phyloP scores from a whole-genome alignment of 164 flowering plant species.

The Sedum album region DNA sequence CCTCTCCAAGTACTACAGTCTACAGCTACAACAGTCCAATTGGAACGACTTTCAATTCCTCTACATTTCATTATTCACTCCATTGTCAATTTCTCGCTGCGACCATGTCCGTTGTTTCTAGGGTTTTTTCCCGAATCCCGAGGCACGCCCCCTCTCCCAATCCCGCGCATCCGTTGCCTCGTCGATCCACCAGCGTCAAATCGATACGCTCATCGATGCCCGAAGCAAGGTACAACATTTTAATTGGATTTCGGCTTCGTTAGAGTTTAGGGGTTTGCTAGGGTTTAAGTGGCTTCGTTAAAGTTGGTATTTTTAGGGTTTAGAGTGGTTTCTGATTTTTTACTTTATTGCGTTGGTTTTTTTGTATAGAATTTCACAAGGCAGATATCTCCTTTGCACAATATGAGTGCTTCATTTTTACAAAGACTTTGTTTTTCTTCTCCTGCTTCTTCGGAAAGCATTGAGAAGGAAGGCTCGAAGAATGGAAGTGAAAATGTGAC shows the following conservation, averaged over 20 bases:
- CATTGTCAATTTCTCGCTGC: not conserved
- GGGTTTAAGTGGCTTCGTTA: too few species aligned
- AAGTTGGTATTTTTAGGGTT: not conserved
- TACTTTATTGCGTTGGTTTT: too few species aligned
- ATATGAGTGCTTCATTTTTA: constrained; percentile 15
- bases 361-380: constrained; percentile 9
- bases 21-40: not conserved
- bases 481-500: constrained; percentile 22
- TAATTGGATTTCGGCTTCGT: too few species aligned
- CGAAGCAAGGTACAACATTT: too few species aligned
- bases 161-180: constrained; percentile 20
- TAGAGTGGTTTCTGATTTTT: too few species aligned
- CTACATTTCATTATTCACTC: not conserved
- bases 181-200: constrained; percentile 12
- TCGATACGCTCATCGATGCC: constrained; percentile 5
- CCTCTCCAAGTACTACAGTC: constrained; percentile 8
- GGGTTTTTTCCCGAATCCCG: constrained; percentile 32
- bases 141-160: constrained; percentile 14
- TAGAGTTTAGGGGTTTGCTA: constrained; percentile 23
- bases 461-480: constrained; percentile 26
- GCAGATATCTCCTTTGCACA: constrained; percentile 27
- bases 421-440: constrained; percentile 54
- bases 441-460: constrained; percentile 56
- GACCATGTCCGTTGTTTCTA: constrained; percentile 25
- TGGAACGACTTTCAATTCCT: not conserved